These are phyloP conservation scores for Phialocephala sp. DNA, from an alignment of 2,329 filamentous ascomycete genomes.

Conservation along the genomic window DNA sequence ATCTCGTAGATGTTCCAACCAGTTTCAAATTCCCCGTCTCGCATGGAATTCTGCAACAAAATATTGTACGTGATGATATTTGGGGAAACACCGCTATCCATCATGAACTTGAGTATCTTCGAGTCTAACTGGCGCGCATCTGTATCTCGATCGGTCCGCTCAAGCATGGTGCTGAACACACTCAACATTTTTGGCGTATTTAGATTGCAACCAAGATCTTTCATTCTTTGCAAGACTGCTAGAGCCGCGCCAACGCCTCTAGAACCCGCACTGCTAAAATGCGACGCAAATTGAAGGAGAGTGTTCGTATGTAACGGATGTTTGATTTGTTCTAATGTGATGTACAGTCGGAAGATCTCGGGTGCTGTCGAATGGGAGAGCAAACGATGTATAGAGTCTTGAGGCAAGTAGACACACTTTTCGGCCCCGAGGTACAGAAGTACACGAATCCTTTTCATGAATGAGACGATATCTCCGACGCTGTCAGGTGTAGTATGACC, in stretches of 20 bases:
- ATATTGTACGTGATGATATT: conserved; percentile 69
- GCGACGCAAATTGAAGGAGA: conserved; percentile 38
- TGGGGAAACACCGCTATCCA: conserved; percentile 65
- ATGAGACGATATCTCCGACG: background rate
- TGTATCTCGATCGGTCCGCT: conserved; percentile 44
- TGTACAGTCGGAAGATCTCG: conserved; percentile 32
- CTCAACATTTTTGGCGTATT: conserved; percentile 55
- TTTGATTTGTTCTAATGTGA: conserved; percentile 23
- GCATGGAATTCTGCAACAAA: conserved; percentile 73
- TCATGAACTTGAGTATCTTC: conserved; percentile 59
- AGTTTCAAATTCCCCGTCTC: conserved; percentile 64
- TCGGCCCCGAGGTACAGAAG: conserved; percentile 3
- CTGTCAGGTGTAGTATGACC: conserved; percentile 1
- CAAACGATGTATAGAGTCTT: conserved; percentile 34
- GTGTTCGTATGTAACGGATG: conserved; percentile 35
- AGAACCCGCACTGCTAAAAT: conserved; percentile 48
- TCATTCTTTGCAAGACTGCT: conserved; percentile 50
- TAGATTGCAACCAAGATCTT: conserved; percentile 48
- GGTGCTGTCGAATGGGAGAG: conserved; percentile 26
- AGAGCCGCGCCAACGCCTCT: conserved; percentile 44
- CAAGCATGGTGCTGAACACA: conserved; percentile 65
- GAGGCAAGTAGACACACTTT: conserved; percentile 15
- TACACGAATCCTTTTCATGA: conserved; percentile 8
- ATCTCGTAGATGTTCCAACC: conserved; percentile 70
- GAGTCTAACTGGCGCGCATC: conserved; percentile 54